Conservation (phyloP, 2,329 filamentous ascomycete genomes). For the Endothia cerciana region DNA sequence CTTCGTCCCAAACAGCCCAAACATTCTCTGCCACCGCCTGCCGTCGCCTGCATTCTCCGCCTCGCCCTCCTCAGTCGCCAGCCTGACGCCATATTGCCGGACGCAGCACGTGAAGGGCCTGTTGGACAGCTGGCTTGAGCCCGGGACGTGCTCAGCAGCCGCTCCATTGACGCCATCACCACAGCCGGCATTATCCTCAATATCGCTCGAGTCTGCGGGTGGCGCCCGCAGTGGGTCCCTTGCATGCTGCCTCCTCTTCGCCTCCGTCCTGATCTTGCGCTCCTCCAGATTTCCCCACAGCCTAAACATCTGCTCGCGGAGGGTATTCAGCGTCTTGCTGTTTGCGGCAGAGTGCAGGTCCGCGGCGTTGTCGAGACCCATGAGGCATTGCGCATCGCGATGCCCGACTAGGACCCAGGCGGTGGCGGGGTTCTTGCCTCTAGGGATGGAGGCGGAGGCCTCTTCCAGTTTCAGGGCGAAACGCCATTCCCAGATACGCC, state of each 20-base stretch:
- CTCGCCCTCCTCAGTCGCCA: constrained; percentile 43
- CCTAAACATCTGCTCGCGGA: constrained; percentile 73
- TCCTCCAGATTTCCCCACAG: constrained; percentile 90
- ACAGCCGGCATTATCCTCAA: constrained; percentile 33
- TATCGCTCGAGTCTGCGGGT: constrained; percentile 45
- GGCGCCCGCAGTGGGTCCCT: constrained; percentile 34
- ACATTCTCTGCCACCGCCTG: constrained; percentile 64
- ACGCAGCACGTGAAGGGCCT: constrained; percentile 72
- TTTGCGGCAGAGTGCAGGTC: constrained; percentile 59
- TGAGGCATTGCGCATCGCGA: constrained; percentile 52
- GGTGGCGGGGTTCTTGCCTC: constrained; percentile 44
- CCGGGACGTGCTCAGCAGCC: constrained; percentile 23
- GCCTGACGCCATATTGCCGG: constrained; percentile 67
- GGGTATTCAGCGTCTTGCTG: constrained; percentile 46
- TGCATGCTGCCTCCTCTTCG: constrained; percentile 29
- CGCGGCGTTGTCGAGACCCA: constrained; percentile 52
- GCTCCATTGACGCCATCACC: constrained; percentile 29
- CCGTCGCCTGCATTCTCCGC: constrained; percentile 51
- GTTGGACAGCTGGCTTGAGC: constrained; percentile 46
- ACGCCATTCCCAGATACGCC: constrained; percentile 74
- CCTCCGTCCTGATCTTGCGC: constrained; percentile 51
- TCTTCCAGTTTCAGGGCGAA: constrained; percentile 83
- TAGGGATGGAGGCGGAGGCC: constrained; percentile 41
- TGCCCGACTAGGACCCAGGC: constrained; percentile 74
- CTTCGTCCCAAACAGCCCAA: constrained; percentile 66